Evolutionary conservation across 1,284 basidiomycete genomes (phyloP), one percentile per base, ranked within the genome.

Genomic region (Ceratobasidium sp.): DNA sequence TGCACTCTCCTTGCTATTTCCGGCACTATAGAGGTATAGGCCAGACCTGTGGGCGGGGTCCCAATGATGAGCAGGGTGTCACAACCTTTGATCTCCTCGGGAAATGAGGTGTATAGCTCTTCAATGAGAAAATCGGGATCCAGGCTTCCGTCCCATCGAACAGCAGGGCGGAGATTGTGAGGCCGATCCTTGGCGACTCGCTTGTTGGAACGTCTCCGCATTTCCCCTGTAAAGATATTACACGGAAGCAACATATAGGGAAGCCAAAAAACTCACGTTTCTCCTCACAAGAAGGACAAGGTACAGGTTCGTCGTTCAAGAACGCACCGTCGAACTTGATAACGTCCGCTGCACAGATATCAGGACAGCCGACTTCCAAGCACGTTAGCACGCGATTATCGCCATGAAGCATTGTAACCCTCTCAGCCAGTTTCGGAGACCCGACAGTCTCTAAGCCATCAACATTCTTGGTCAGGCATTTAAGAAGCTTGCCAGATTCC

Each of bases 11-110:
- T 8, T 18, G 54, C 54, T 8, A 57, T 30, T 20, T 57, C 54
- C n/a, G 54, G 54, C 14, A 57, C n/a, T 23, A 57, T 12, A 30
- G n/a, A 12, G 12, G 10, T 12, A 57, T 57, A 57, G 8, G 54
- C 54, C 7, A 57, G n/a, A 12, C 54, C 54, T 8, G 14, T 23
- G n/a, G 54, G 54, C 20, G 54, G n/a, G 7, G 54, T n/a, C 8
- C 54, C 54, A n/a, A 57, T n/a, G 27, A 57, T 57, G 54, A 57
- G 54, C 27, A 57, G 54, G 54, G 54, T 57, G n/a, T 57, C 54
- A 20, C 14, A 57, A n/a, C 54, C 14, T 57, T n/a, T 12, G n/a
- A 57, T 57, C 14, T n/a, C 14, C 14, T 8, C 10, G 27, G 54
- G 12, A 57, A 57, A 57, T 20, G 10, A 14, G 10, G 54, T 57